Conservation (phyloP, 192 early-diverging fungal species). For the Backusella macrospora region DNA sequence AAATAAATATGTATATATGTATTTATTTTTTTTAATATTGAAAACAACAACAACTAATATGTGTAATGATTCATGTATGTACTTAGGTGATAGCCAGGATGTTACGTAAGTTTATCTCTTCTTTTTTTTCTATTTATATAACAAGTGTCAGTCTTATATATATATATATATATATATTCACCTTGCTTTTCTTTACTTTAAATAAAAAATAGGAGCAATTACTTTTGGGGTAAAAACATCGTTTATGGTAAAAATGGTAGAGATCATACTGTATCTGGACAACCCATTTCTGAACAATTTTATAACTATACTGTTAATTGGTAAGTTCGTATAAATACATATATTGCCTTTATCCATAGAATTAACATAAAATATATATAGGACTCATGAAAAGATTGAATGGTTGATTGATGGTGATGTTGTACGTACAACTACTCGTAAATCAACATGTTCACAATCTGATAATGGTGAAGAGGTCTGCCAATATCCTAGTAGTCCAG, state of each 20-base stretch:
- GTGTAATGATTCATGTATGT: no score
- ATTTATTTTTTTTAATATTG: constrained; percentile 13
- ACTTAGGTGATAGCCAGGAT: not conserved
- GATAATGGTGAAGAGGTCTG: not conserved
- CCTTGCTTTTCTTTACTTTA: no score
- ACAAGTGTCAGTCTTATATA: no score
- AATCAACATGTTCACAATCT: constrained; percentile 12
- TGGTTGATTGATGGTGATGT: constrained; percentile 50
- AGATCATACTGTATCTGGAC: constrained; percentile 16
- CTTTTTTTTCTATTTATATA: not conserved
- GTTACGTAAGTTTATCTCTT: constrained; percentile 30
- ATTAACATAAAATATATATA: not conserved
- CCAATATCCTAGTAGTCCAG: constrained; percentile 43
- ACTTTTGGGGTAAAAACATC: constrained; percentile 30
- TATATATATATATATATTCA: not conserved
- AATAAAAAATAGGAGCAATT: constrained; percentile 34
- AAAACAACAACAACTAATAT: no score
- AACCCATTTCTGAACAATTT: constrained; percentile 35
- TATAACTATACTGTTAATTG: constrained; percentile 54
- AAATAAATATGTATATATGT: not conserved
- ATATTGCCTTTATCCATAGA: not conserved
- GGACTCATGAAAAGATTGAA: constrained; percentile 39
- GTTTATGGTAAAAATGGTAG: constrained; percentile 26
- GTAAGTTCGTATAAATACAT: constrained; percentile 20
- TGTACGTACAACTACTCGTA: constrained; percentile 35